Percentiles rank a stretch among this genome's conserved stretches.
Evolutionary conservation across 2,329 filamentous ascomycete genomes (phyloP).

Genomic region (Periconia sp.): DNA sequence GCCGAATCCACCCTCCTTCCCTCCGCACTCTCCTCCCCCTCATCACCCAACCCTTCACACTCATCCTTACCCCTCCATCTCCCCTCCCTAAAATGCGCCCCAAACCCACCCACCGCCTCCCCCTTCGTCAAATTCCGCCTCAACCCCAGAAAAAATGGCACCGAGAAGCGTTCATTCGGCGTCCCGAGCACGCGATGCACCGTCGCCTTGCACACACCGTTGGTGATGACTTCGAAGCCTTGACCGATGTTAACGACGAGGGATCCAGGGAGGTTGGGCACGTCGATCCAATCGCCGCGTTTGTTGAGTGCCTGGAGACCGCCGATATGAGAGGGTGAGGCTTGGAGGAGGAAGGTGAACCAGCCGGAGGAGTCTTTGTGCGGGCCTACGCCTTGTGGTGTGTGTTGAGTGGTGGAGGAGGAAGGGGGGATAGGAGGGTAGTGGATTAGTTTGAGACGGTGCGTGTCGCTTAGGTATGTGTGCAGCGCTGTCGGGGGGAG

Average conservation of each 20-base stretch:
- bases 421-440: slow-evolving; percentile 36
- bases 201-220: slow-evolving; percentile 57
- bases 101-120: slow-evolving; percentile 9
- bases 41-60: neutral
- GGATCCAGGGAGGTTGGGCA: slow-evolving; percentile 50
- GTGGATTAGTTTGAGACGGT: slow-evolving; percentile 61
- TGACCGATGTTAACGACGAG: slow-evolving; percentile 63
- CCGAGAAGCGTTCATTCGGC: slow-evolving; percentile 24
- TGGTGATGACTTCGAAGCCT: slow-evolving; percentile 60
- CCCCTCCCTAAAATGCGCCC: slow-evolving; percentile 6
- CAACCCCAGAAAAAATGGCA: slow-evolving; percentile 44
- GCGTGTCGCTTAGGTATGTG: slow-evolving; percentile 54
- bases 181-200: slow-evolving; percentile 39
- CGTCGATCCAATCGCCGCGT: slow-evolving; percentile 54
- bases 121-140: slow-evolving; percentile 23
- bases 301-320: slow-evolving; percentile 57
- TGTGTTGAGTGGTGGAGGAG: neutral
- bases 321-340: slow-evolving; percentile 41
- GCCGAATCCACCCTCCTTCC: slow-evolving; percentile 11
- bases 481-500: slow-evolving; percentile 53
- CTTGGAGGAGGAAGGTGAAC: slow-evolving; percentile 65
- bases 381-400: slow-evolving; percentile 59
- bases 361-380: slow-evolving; percentile 66
- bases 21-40: slow-evolving; percentile 8
- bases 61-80: neutral